Base-by-base conservation (phyloP, 352 stramenopile species). In the Phytopythium vexans region DNA sequence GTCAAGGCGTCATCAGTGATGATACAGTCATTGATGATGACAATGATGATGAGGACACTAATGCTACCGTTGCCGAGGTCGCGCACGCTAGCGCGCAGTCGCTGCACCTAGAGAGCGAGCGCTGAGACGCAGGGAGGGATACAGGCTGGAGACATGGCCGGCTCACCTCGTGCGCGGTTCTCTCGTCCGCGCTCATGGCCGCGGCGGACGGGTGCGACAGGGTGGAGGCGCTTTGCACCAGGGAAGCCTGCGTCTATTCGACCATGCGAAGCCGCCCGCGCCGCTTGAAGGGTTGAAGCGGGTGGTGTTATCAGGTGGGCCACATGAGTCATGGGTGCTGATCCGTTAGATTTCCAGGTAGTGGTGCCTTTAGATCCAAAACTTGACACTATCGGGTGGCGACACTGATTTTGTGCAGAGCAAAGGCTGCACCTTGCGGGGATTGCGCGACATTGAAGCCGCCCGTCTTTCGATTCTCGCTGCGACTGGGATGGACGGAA, bases 31-130 rank as follows among this genome's bases (percentile, higher is more conserved):
- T 4, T 6, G 32, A 31, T 12, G 27, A 9, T 27, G 2, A 54
- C 10, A 2, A 31, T 27, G 8, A 6, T 9, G 14, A 10, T 0
- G 40, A n/a, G 37, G n/a, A n/a, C n/a, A n/a, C n/a, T n/a, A n/a
- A n/a, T n/a, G 14, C 2, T 47, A 70, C 65, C 68, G 40, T 72
- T 74, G 45, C 73, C 62, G 4, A 78, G 60, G 46, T 76, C 70
- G 34, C 55, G 64, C 35, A 80, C 60, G 49, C 66, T 76, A 9
- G 56, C 52, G 53, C 66, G 64, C 15, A 80, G 64, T 5, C 54
- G 63, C 21, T 59, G 70, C 38, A 71, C 58, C 56, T 79, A 27
- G 21, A 27, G 21, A 27, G 21, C 21, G 21, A 27, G 21, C 21
- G 21, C 21, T 27, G 21, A 27, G 21, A 27, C 21, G 21, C 21